A percentile compares a stretch with the other conserved stretches of the same genome.
Evolutionary conservation across 169 alveolate species (phyloP).

Genomic region (Sarcocystis neurona): DNA sequence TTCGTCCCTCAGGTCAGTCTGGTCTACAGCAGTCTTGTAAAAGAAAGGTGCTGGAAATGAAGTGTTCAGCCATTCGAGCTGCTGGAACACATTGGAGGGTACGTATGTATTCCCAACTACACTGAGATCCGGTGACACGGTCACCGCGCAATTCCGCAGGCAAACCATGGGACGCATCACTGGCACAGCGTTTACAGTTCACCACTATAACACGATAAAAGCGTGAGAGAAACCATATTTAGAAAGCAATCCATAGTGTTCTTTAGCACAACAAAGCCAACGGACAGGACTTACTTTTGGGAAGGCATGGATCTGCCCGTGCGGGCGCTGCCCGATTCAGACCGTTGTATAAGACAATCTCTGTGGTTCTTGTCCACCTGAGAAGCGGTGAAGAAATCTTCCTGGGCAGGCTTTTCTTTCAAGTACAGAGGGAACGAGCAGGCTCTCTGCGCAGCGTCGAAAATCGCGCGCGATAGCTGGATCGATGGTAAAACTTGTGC

Average conservation of each 20-base stretch:
- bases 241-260: not conserved
- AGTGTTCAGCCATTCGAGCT: constrained; percentile 55
- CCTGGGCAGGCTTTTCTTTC: constrained; percentile 67
- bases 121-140: not conserved
- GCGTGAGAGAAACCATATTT: not conserved
- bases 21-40: too few relatives aligned
- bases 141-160: not conserved
- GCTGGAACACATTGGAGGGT: constrained; percentile 44
- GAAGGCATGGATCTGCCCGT: constrained; percentile 75
- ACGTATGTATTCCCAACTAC: not conserved
- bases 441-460: constrained; percentile 71
- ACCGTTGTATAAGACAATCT: constrained; percentile 37
- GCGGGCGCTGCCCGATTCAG: constrained; percentile 66
- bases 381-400: not conserved
- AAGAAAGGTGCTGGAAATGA: not conserved
- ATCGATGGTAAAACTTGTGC: constrained; percentile 65
- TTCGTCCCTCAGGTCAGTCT: constrained; percentile 72
- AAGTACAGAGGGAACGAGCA: constrained; percentile 73
- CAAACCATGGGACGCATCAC: constrained; percentile 58
- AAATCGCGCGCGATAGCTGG: constrained; percentile 73
- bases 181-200: constrained; percentile 59
- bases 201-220: constrained; percentile 46
- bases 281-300: constrained; percentile 69
- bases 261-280: not conserved
- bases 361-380: not conserved